A percentile compares a stretch with the other conserved stretches of the same genome.
Conservation (phyloP, 768 basidiomycete genomes). For the Boletus sp. region DNA sequence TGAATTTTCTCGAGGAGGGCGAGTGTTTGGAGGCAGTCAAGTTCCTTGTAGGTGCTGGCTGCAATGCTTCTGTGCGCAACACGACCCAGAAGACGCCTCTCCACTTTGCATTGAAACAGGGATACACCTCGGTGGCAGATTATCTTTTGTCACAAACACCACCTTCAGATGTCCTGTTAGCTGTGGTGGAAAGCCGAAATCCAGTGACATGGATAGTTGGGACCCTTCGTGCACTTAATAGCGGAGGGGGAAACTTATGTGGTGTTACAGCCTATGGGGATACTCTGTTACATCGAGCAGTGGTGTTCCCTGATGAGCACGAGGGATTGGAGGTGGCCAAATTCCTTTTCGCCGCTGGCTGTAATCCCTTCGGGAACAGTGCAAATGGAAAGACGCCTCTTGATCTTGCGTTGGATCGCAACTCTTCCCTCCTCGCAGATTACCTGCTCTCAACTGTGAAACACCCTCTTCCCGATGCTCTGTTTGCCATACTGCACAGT, state of each 20-base stretch:
- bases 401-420: too few species aligned
- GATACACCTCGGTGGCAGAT: neutral
- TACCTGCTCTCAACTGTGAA: too few species aligned
- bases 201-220: neutral
- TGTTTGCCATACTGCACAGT: too few species aligned
- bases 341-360: slow-evolving; percentile 4
- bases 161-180: neutral
- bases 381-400: too few species aligned
- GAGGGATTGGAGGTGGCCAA: neutral
- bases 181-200: neutral
- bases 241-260: neutral
- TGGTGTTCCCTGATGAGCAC: neutral
- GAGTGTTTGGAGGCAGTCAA: neutral
- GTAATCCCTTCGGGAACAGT: neutral
- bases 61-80: neutral
- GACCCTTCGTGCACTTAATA: neutral
- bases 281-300: neutral
- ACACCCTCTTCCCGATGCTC: too few species aligned
- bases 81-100: neutral
- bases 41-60: neutral
- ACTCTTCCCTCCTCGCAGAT: too few species aligned
- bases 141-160: neutral
- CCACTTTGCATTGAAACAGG: neutral
- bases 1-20: neutral
- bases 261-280: neutral